A percentile compares a stretch with the other conserved stretches of the same genome.
phyloP scores from a whole-genome alignment of 2,329 filamentous ascomycete species.

The Colletotrichum sp. region DNA sequence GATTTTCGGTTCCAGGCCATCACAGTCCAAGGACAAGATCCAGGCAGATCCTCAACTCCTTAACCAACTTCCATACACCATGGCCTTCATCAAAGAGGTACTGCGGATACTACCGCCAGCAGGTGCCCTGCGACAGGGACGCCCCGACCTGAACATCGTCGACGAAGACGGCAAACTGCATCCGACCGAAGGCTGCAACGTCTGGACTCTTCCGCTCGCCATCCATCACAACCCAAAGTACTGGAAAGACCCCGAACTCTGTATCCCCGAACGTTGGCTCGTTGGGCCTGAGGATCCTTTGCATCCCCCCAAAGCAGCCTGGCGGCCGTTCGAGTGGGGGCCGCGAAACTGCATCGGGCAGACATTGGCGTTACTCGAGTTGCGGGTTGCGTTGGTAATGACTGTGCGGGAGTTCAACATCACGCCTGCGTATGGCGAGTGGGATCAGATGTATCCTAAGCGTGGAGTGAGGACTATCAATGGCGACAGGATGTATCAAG shows the following conservation, averaged over 20 bases:
- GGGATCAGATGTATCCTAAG: not conserved
- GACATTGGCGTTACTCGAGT: constrained; percentile 51
- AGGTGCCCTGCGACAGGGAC: constrained; percentile 44
- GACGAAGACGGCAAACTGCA: constrained; percentile 46
- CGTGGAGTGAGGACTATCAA: constrained; percentile 26
- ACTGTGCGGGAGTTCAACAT: constrained; percentile 50
- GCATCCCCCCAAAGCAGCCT: constrained; percentile 41
- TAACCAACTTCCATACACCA: constrained; percentile 56
- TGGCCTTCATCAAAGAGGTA: constrained; percentile 59
- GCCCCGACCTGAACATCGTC: constrained; percentile 39
- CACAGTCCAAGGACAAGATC: constrained; percentile 41
- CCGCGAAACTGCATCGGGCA: constrained; percentile 52
- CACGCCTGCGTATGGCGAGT: not conserved
- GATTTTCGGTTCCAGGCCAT: constrained; percentile 50
- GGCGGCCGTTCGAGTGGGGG: constrained; percentile 55
- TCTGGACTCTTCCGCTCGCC: constrained; percentile 43
- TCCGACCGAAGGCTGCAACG: constrained; percentile 46
- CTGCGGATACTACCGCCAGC: constrained; percentile 59
- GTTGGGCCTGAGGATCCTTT: constrained; percentile 6
- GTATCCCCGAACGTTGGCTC: constrained; percentile 54
- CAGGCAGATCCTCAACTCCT: constrained; percentile 47
- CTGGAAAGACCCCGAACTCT: constrained; percentile 48
- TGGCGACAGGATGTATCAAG: not conserved
- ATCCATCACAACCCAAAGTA: constrained; percentile 42
- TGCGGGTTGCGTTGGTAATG: constrained; percentile 50